Base-by-base conservation (phyloP, 1,139 yeast genomes). In the Hanseniaspora uvarum region DNA sequence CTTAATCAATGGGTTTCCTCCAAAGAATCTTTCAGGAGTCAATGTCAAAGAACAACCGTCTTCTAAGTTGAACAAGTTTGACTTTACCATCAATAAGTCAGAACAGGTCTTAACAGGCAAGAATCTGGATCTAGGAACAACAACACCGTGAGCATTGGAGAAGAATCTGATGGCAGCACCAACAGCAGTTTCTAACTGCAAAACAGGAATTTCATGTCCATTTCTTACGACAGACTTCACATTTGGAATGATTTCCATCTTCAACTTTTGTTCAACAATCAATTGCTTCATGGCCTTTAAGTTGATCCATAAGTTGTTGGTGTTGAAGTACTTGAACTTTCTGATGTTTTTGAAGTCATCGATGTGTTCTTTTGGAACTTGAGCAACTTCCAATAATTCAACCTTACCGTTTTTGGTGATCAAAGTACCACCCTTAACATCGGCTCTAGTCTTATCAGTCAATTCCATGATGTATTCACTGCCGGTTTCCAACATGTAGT, bases 131-230 rank as follows among this genome's bases (percentile, higher is more conserved):
- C 98, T 86, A 70, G 98, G 97, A 36, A 92, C 98, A 64, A 88
- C 95, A 63, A 92, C 94, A 72, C 98, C 98, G 66, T 88, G 96
- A 33, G 97, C 96, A 63, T 87, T 86, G 62, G 83, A 77, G 71
- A 94, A 92, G 72, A 89, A 94, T 72, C 95, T 86, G 68, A 92
- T 92, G 54, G 98, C 97, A 43, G 98, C 98, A 75, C 98, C 98
- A 61, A 88, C 95, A 28, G 98, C 98, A 53, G 98, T 92, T 75
- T 92, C 98, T 67, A 92, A 80, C 74, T 92, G 98, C 65, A 92
- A 74, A 53, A 92, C 96, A 65, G 84, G 83, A 63, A 85, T 77
- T 59, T 88, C 96, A 59, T 80, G 79, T 57, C 95, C 95, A 61
- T 78, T 76, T 61, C 72, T 70, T 55, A 81, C 76, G 67, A 92